Evolutionary conservation across 768 basidiomycete species (phyloP).

Genomic region (Macrolepiota fuliginosa): DNA sequence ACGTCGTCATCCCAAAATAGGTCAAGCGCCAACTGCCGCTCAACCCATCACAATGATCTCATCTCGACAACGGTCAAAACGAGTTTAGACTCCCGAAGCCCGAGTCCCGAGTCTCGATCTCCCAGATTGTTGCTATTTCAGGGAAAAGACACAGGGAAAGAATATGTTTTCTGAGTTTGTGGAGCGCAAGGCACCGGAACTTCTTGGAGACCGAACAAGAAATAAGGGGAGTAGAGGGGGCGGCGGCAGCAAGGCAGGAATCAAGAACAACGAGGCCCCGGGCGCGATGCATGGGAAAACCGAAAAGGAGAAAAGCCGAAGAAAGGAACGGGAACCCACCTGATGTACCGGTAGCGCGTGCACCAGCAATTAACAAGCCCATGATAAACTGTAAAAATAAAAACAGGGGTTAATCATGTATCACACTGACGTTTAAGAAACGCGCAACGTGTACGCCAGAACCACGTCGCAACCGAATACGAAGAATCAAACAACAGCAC

Average conservation of each 20-base stretch:
- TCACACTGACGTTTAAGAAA: constrained; percentile 8
- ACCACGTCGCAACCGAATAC: not conserved
- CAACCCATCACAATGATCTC: not conserved
- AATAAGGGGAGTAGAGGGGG: not conserved
- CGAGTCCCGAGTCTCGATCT: not conserved
- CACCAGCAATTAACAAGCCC: constrained; percentile 79
- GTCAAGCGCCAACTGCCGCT: not conserved
- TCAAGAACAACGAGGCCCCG: not conserved
- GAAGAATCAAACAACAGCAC: constrained; percentile 19
- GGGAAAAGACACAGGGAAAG: not conserved
- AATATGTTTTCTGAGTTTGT: not conserved
- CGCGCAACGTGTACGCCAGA: not conserved
- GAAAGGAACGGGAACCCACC: constrained; percentile 33
- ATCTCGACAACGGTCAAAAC: not conserved
- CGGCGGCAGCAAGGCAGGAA: too few species aligned
- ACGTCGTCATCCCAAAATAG: not conserved
- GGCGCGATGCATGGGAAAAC: not conserved
- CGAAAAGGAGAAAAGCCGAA: constrained; percentile 7
- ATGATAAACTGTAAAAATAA: constrained; percentile 63
- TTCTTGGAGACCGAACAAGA: not conserved
- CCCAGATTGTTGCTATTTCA: not conserved
- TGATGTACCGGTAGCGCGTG: constrained; percentile 75
- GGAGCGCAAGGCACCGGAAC: not conserved
- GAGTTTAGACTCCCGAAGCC: not conserved
- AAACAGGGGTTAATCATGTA: constrained; percentile 15